These are phyloP conservation scores for Aristolochia contorta DNA, from an alignment of 164 flowering plant genomes.

Conservation along the genomic window DNA sequence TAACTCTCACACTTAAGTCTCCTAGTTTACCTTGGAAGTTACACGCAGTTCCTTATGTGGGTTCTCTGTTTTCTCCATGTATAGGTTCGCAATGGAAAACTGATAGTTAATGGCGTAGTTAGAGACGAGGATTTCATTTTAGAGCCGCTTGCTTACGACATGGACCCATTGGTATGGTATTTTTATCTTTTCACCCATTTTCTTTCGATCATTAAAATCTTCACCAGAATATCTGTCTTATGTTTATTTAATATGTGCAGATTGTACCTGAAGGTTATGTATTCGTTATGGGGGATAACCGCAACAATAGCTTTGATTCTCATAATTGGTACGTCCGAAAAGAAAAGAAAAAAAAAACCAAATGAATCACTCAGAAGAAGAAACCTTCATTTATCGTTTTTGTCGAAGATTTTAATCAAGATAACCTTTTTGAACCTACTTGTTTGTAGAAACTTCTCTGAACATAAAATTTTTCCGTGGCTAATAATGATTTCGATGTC, in stretches of 20 bases:
- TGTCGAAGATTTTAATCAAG: too few species aligned
- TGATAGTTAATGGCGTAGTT: constrained; percentile 63
- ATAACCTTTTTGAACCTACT: too few species aligned
- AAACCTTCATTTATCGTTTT: too few species aligned
- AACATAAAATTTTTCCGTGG: too few species aligned
- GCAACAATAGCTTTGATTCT: constrained; percentile 92
- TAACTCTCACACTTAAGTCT: background rate
- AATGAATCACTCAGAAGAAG: too few species aligned
- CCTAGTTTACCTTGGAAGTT: background rate
- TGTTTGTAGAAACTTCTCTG: too few species aligned
- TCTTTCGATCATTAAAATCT: background rate
- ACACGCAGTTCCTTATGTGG: background rate
- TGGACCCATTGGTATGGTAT: constrained; percentile 80
- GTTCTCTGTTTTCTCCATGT: background rate
- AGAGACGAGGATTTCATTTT: constrained; percentile 75
- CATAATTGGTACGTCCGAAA: constrained; percentile 61
- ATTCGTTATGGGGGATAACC: constrained; percentile 95
- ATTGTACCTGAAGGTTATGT: constrained; percentile 91
- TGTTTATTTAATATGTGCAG: constrained; percentile 28
- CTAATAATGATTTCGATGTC: too few species aligned
- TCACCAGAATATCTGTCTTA: background rate
- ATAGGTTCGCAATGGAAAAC: constrained; percentile 74
- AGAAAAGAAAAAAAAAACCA: too few species aligned
- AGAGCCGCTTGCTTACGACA: constrained; percentile 81
- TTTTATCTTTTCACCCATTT: background rate